A percentile compares a stretch with the other conserved stretches of the same genome.
Evolutionary conservation across 139 green algal species (phyloP).

Genomic region (Spirogloea muscicola): DNA sequence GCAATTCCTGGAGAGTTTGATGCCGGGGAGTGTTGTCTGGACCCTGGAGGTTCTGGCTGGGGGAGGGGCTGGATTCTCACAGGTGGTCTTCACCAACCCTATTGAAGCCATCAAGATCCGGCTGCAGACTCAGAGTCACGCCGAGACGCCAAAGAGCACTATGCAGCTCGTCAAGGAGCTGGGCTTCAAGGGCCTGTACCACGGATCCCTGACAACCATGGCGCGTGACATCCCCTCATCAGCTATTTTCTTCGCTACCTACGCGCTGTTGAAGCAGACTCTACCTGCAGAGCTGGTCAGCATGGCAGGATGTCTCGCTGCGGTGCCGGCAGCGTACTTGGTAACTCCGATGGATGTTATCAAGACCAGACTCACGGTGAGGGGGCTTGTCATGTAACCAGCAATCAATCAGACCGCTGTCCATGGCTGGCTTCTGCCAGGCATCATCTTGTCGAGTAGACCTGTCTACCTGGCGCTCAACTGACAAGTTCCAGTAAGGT

Average conservation of each 20-base stretch:
- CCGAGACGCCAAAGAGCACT: not conserved
- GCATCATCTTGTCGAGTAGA: too few relatives aligned
- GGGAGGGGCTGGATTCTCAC: conserved; percentile 4
- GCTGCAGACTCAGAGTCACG: conserved; percentile 18
- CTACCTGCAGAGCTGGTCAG: too few relatives aligned
- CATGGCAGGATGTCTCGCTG: conserved; percentile 18
- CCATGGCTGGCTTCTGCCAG: too few relatives aligned
- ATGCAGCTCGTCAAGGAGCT: conserved; percentile 22
- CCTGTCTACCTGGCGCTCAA: too few relatives aligned
- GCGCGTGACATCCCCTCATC: conserved; percentile 15
- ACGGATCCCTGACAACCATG: conserved; percentile 1
- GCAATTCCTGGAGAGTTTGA: not conserved
- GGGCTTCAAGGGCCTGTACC: conserved; percentile 25
- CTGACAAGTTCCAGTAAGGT: too few relatives aligned
- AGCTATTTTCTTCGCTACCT: conserved; percentile 28
- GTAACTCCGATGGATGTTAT: conserved; percentile 38
- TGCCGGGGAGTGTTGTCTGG: conserved; percentile 15
- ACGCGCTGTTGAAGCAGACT: conserved; percentile 11
- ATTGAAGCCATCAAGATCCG: conserved; percentile 27
- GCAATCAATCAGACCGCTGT: too few relatives aligned
- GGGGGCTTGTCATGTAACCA: not conserved
- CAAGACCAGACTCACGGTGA: conserved; percentile 27
- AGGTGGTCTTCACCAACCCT: conserved; percentile 41
- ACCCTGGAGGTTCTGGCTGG: conserved; percentile 30
- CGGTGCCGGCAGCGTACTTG: conserved; percentile 13